These are phyloP conservation scores for Penicillium cinerascens DNA, from an alignment of 495 filamentous ascomycete genomes.

Conservation along the genomic window DNA sequence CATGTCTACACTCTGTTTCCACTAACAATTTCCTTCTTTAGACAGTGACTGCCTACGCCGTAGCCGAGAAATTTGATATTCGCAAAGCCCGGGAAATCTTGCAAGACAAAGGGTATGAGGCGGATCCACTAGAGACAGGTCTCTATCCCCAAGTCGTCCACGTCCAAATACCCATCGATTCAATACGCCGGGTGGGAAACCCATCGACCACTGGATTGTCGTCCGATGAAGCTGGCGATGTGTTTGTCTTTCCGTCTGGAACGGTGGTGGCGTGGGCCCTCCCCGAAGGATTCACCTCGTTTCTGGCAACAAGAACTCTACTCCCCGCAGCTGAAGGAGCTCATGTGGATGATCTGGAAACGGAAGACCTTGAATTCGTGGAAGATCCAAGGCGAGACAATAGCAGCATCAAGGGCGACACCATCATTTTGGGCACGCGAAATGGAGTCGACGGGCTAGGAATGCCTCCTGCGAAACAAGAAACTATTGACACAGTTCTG, in stretches of 20 bases:
- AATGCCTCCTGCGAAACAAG: slow-evolving; percentile 16
- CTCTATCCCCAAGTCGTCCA: slow-evolving; percentile 67
- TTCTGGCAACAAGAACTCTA: slow-evolving; percentile 69
- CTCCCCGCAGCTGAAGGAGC: slow-evolving; percentile 72
- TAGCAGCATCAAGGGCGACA: slow-evolving; percentile 80
- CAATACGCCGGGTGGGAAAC: slow-evolving; percentile 46
- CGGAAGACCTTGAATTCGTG: slow-evolving; percentile 84
- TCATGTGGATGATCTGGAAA: slow-evolving; percentile 65
- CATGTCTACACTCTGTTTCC: background rate
- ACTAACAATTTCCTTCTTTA: slow-evolving; percentile 37
- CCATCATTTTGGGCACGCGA: slow-evolving; percentile 84
- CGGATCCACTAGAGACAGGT: slow-evolving; percentile 58
- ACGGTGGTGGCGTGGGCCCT: slow-evolving; percentile 92
- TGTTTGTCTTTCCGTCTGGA: slow-evolving; percentile 96
- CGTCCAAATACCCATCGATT: slow-evolving; percentile 56
- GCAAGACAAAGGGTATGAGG: slow-evolving; percentile 62
- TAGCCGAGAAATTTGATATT: slow-evolving; percentile 85
- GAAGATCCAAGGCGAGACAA: slow-evolving; percentile 71
- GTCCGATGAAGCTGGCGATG: slow-evolving; percentile 68
- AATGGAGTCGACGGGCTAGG: slow-evolving; percentile 12
- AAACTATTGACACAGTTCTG: slow-evolving; percentile 69
- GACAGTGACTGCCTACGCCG: slow-evolving; percentile 75
- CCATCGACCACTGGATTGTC: slow-evolving; percentile 56
- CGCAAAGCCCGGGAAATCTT: slow-evolving; percentile 66
- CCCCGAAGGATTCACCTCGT: slow-evolving; percentile 63